Base-by-base conservation (phyloP, 805 yeast genomes). In the Teunomyces kruisii region DNA sequence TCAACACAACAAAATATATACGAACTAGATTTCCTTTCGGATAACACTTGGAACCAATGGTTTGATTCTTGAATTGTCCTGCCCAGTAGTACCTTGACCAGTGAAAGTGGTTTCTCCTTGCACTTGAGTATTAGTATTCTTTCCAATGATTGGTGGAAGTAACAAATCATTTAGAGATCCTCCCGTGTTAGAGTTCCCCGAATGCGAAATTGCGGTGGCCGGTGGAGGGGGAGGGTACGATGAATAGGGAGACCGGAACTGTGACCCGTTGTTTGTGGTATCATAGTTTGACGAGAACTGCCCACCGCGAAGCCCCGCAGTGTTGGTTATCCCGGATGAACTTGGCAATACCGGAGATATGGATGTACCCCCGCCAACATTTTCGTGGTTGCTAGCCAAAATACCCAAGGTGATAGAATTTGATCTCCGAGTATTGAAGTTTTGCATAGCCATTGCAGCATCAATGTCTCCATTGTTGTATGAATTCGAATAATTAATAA, bases 341-440 rank as follows among this genome's bases (percentile, higher is more conserved):
- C 38, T 35, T 9, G 38, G 28, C 15, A 35, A 35, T 10, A 35
- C 14, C 17, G 38, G 28, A 5, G 38, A 35, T 35, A 22, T 35
- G 9, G 38, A 22, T 12, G 17, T 35, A 6, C 38, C 28, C n/a
- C 38, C 38, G 9, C 38, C 28, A 12, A 35, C 15, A 22, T 35
- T 35, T 35, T 35, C 38, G 17, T 35, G 38, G 16, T 22, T 19
- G 26, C 40, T 54, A 4, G 44, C 49, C 28, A 55, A 48, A 13
- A 49, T 36, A 4, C 58, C 59, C 33, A 58, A 38, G 2, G 62
- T 52, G 13, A 58, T 51, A 3, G 63, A 58, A 39, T 57, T 57
- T 7, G 62, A 54, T 42, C 59, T 47, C 14, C 50, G 40, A 8
- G 36, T 39, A 29, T 28, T 33, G 24, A 24, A 24, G 12, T 9